Conservation (phyloP, 345 rosid genomes). For the Pistacia integerrima region DNA sequence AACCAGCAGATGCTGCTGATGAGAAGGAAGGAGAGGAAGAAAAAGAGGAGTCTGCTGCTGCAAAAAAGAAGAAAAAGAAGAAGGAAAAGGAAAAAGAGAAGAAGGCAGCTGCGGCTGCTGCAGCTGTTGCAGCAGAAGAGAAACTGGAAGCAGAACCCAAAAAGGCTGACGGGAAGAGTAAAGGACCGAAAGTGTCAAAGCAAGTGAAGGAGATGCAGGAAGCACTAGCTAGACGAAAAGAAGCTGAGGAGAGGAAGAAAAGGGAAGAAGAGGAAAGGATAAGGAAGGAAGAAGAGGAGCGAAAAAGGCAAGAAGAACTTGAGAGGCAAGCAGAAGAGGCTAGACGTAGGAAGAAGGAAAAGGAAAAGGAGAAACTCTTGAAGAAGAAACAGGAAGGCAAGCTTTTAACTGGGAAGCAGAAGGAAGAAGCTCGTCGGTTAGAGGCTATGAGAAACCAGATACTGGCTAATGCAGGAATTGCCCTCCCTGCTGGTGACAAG, state of each 20-base stretch:
- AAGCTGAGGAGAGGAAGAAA: slow-evolving; percentile 74
- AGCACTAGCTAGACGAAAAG: slow-evolving; percentile 77
- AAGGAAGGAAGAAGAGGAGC: slow-evolving; percentile 93
- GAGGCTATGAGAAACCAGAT: slow-evolving; percentile 90
- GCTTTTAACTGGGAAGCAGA: slow-evolving; percentile 87
- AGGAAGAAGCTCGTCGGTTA: slow-evolving; percentile 77
- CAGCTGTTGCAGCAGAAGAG: slow-evolving; percentile 50
- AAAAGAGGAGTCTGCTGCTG: slow-evolving; percentile 68
- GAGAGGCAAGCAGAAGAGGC: slow-evolving; percentile 97
- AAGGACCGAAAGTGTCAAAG: slow-evolving; percentile 82
- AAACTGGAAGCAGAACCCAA: slow-evolving; percentile 53
- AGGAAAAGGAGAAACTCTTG: slow-evolving; percentile 79
- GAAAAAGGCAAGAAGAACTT: slow-evolving; percentile 74
- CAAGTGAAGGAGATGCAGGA: slow-evolving; percentile 98
- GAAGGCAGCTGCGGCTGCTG: slow-evolving; percentile 54
- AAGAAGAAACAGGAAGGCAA: slow-evolving; percentile 93
- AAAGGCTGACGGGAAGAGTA: slow-evolving; percentile 73
- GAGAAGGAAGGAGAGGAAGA: slow-evolving; percentile 85
- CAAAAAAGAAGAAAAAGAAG: slow-evolving; percentile 92
- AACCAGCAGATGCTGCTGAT: slow-evolving; percentile 35
- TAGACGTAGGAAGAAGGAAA: slow-evolving; percentile 81
- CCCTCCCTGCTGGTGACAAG: slow-evolving; percentile 49
- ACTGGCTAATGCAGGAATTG: slow-evolving; percentile 53
- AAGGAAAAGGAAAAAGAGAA: slow-evolving; percentile 79
- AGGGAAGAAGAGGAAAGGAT: slow-evolving; percentile 87